Evolutionary conservation across 2,329 filamentous ascomycete genomes (phyloP), one percentile per base, ranked within the genome.

Genomic region (Colletotrichum costaricense): DNA sequence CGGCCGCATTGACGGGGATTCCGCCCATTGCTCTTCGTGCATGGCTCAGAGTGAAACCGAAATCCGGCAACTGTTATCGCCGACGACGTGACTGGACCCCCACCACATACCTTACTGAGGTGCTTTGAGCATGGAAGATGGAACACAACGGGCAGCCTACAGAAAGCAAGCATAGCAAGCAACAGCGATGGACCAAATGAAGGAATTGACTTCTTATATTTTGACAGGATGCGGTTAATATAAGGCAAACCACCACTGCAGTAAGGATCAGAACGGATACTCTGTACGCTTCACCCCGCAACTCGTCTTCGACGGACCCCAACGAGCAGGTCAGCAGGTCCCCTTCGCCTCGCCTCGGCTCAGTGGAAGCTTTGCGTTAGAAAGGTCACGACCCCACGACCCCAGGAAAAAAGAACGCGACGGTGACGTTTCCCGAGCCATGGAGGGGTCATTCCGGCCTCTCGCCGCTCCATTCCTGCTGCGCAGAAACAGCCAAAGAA

Each of bases 371-470:
- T 62, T 73, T 66, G 56, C 65, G 49, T 46, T 28, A n/a, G 49
- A 62, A 35, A 67, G 68, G 71, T 73, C 71, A 73, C 71, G 71
- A 73, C 71, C 67, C 71, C 67, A 57, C 60, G 67, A 66, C 54
- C 22, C 24, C 22, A 56, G 22, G 22, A 28, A 28, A 66, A 56
- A 57, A 54, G 55, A 24, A 59, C 66, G 54, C 63, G 35, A 67
- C 57, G 19, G 54, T 69, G 69, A 69, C 58, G 65, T 72, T 72
- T 58, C 24, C 16, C 24, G 28, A 11, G 54, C 46, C 26, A 59
- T 57, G 55, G 70, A 70, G 67, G 33, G 67, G 67, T 70, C 70
- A 70, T 70, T 73, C 60, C 54, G 59, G 46, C 67, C 55, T 52
- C 58, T 58, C 42, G 28, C 22, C 24, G 58, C 38, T 28, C 63